Percentiles rank a stretch among this genome's conserved stretches.
phyloP scores from a whole-genome alignment of 805 yeast genomes.

The Tetrapisispora arboricola region DNA sequence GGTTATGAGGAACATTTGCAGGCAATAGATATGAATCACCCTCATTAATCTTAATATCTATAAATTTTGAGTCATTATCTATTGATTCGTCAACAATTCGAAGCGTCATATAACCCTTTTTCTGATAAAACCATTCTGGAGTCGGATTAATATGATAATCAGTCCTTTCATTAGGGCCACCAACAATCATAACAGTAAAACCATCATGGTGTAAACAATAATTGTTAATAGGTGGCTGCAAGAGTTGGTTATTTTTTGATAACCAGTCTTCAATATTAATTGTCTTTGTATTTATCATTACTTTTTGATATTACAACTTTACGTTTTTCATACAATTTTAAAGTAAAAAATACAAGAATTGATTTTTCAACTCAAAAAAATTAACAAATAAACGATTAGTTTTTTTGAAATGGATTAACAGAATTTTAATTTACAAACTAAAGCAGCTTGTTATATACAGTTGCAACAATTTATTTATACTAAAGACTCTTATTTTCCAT shows the following conservation, averaged over 20 bases:
- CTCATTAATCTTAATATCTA: slow-evolving; percentile 64
- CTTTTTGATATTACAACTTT: neutral
- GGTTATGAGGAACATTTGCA: slow-evolving; percentile 78
- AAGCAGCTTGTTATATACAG: no score
- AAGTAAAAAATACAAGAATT: no score
- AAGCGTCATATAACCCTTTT: slow-evolving; percentile 76
- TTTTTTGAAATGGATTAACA: no score
- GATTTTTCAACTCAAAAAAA: no score
- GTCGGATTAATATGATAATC: slow-evolving; percentile 91
- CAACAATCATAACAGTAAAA: slow-evolving; percentile 88
- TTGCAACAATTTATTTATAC: no score
- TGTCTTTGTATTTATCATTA: slow-evolving; percentile 34
- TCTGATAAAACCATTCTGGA: slow-evolving; percentile 86
- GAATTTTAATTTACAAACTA: no score
- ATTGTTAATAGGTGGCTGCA: slow-evolving; percentile 89
- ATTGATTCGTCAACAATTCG: slow-evolving; percentile 54
- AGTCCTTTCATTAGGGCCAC: slow-evolving; percentile 91
- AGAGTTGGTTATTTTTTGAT: slow-evolving; percentile 57
- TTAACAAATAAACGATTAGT: no score
- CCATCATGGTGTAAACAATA: slow-evolving; percentile 87
- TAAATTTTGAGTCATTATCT: slow-evolving; percentile 49
- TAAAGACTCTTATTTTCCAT: no score
- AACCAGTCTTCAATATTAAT: slow-evolving; percentile 77
- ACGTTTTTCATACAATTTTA: neutral
- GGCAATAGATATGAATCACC: slow-evolving; percentile 88